Evolutionary conservation across 176 grass and related monocot species (phyloP).

Genomic region (Oryza officinalis): DNA sequence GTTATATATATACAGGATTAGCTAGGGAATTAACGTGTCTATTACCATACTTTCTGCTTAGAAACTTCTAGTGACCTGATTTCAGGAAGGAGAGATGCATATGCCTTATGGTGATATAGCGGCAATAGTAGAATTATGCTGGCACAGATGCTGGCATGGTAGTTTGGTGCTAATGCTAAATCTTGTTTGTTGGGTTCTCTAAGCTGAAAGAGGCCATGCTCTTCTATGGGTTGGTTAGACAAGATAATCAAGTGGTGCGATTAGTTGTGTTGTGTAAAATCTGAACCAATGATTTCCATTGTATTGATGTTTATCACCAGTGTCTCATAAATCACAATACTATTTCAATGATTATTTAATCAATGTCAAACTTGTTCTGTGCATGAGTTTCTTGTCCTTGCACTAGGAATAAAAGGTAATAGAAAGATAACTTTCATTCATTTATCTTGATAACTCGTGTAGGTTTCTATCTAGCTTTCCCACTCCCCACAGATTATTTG

Average conservation of each 20-base stretch:
- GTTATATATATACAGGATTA: not conserved
- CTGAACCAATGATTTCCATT: not conserved
- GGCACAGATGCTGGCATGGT: too few species aligned
- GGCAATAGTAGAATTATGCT: not conserved
- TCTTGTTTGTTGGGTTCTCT: not conserved
- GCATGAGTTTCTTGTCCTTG: not conserved
- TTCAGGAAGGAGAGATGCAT: not conserved
- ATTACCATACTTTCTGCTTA: not conserved
- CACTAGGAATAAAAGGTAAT: not conserved
- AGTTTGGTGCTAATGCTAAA: too few species aligned
- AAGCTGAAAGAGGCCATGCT: not conserved
- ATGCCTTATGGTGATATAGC: not conserved
- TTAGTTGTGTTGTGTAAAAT: not conserved
- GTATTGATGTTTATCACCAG: not conserved
- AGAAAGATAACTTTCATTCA: not conserved
- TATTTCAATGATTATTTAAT: not conserved
- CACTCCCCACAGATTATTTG: not conserved
- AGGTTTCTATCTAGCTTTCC: not conserved
- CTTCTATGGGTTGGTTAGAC: not conserved
- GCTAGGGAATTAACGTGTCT: not conserved
- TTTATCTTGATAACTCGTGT: slow-evolving; percentile 12
- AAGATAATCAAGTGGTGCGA: not conserved
- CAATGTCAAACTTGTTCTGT: not conserved
- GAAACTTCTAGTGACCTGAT: not conserved
- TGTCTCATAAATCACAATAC: not conserved